phyloP scores from a whole-genome alignment of 129 eudicot genomes.

The Mikania micrantha region DNA sequence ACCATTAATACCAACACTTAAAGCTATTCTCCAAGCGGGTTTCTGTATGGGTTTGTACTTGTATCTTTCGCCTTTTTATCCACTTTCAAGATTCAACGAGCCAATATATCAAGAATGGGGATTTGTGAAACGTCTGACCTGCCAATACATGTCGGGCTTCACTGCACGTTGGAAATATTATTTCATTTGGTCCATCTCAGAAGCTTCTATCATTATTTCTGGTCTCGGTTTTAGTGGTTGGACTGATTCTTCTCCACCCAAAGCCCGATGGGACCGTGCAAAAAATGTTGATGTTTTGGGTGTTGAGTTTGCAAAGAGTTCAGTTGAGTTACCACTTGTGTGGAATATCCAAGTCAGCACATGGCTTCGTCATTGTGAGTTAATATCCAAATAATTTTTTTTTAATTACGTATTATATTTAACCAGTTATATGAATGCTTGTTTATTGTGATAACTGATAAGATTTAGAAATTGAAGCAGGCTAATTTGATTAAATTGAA shows the following conservation, averaged over 20 bases:
- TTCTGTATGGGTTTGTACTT: constrained; percentile 88
- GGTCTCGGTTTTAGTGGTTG: constrained; percentile 98
- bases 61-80: constrained; percentile 63
- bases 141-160: constrained; percentile 86
- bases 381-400: neutral
- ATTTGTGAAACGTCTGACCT: constrained; percentile 59
- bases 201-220: constrained; percentile 73
- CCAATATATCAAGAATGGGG: constrained; percentile 81
- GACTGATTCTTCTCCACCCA: constrained; percentile 77
- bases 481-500: too few species aligned
- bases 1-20: constrained; percentile 52
- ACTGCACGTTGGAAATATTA: constrained; percentile 97
- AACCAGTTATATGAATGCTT: neutral
- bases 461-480: too few species aligned
- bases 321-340: constrained; percentile 70
- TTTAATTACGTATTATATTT: neutral
- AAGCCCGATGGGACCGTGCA: constrained; percentile 88
- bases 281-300: constrained; percentile 89
- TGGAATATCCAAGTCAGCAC: constrained; percentile 99
- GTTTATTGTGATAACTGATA: too few species aligned
- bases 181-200: constrained; percentile 95
- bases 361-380: constrained; percentile 99
- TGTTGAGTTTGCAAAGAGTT: constrained; percentile 86
- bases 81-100: constrained; percentile 62
- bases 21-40: constrained; percentile 79